These are phyloP conservation scores for Albifimbria verrucaria DNA, from an alignment of 2,329 filamentous ascomycete genomes.

Conservation along the genomic window DNA sequence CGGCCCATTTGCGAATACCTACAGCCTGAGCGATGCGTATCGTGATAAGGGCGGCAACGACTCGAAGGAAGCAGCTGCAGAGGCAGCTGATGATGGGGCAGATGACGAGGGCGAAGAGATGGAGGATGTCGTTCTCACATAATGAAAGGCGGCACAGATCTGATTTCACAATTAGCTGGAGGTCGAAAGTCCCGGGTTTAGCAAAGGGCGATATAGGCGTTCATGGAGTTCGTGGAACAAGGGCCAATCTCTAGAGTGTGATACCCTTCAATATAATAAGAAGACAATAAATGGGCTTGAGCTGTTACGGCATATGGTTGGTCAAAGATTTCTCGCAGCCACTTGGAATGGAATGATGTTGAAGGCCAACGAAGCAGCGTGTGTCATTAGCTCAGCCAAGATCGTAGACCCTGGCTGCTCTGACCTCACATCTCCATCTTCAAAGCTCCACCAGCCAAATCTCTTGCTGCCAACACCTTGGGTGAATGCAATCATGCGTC, in stretches of 20 bases:
- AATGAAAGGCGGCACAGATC: too few relatives aligned
- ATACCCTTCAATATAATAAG: slow-evolving; percentile 20
- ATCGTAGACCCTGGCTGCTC: background rate
- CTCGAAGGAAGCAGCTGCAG: slow-evolving; percentile 52
- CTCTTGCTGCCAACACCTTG: background rate
- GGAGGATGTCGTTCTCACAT: slow-evolving; percentile 63
- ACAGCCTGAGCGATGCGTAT: slow-evolving; percentile 68
- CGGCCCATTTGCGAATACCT: slow-evolving; percentile 81
- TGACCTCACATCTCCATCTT: background rate
- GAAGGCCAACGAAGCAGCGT: too few relatives aligned
- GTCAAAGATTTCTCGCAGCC: too few relatives aligned
- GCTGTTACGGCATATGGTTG: too few relatives aligned
- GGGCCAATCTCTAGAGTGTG: slow-evolving; percentile 19
- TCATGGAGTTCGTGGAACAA: slow-evolving; percentile 5
- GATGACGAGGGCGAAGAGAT: slow-evolving; percentile 71
- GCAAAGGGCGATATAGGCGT: slow-evolving; percentile 7
- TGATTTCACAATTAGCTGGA: too few relatives aligned
- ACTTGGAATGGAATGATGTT: too few relatives aligned
- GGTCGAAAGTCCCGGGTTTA: background rate
- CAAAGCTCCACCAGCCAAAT: too few relatives aligned
- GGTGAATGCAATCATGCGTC: slow-evolving; percentile 29
- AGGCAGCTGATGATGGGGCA: slow-evolving; percentile 59
- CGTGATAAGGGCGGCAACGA: slow-evolving; percentile 34
- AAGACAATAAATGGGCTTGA: slow-evolving; percentile 7
- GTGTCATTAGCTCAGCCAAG: background rate